Evolutionary conservation across 495 filamentous ascomycete species (phyloP).

Genomic region (Cetradonia linearis): DNA sequence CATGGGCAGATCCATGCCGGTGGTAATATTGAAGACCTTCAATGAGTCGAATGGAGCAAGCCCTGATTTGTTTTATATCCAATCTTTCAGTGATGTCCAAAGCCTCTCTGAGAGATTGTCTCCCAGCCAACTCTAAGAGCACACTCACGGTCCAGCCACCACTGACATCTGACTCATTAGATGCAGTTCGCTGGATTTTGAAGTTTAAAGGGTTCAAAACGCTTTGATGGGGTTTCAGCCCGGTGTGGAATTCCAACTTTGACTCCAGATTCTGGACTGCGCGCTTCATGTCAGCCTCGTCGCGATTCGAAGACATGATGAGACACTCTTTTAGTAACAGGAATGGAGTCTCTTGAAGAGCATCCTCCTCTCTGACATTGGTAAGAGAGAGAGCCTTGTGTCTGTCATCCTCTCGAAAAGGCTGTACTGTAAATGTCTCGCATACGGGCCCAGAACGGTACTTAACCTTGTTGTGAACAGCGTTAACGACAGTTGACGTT

Average conservation of each 20-base stretch:
- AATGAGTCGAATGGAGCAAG: slow-evolving; percentile 84
- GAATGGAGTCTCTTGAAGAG: slow-evolving; percentile 34
- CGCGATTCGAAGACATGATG: slow-evolving; percentile 46
- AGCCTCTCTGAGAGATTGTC: slow-evolving; percentile 71
- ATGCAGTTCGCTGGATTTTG: slow-evolving; percentile 48
- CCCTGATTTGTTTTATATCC: slow-evolving; percentile 58
- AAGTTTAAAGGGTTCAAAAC: slow-evolving; percentile 70
- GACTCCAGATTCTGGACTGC: slow-evolving; percentile 55
- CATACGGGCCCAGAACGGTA: slow-evolving; percentile 43
- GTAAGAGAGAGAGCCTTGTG: not conserved
- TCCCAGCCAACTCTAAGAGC: slow-evolving; percentile 67
- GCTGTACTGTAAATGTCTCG: slow-evolving; percentile 16
- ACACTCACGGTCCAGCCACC: slow-evolving; percentile 66
- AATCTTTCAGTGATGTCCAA: slow-evolving; percentile 68
- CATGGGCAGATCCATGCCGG: slow-evolving; percentile 69
- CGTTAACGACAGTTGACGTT: slow-evolving; percentile 44
- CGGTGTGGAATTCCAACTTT: slow-evolving; percentile 61
- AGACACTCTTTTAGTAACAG: slow-evolving; percentile 63
- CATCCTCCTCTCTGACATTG: not conserved
- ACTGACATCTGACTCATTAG: slow-evolving; percentile 24
- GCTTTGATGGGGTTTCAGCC: slow-evolving; percentile 59
- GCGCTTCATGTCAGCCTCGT: slow-evolving; percentile 51
- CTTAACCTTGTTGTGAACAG: slow-evolving; percentile 50
- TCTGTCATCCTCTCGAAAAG: not conserved
- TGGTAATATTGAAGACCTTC: slow-evolving; percentile 83